A percentile compares a stretch with the other conserved stretches of the same genome.
Conservation (phyloP, 805 yeast genomes). For the Millerozyma miso region DNA sequence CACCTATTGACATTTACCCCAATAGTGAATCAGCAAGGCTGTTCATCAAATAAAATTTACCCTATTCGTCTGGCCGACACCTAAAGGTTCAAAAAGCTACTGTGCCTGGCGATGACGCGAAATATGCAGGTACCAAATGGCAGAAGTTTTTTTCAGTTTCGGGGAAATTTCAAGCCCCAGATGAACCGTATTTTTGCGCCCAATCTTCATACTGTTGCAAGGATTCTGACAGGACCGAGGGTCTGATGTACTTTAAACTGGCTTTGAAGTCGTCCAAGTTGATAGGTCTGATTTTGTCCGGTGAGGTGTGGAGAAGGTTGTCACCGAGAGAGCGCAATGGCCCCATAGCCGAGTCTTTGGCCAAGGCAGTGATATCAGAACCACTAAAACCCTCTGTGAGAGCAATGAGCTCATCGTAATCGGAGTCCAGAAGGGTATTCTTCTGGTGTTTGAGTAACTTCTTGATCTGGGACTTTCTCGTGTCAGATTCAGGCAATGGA, state of each 20-base stretch:
- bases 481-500: constrained; percentile 86
- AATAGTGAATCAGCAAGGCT: not conserved
- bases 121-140: constrained; percentile 1
- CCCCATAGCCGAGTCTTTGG: constrained; percentile 98
- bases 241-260: constrained; percentile 76
- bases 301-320: constrained; percentile 60
- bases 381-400: constrained; percentile 85
- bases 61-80: not conserved
- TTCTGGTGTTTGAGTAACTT: constrained; percentile 69
- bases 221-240: constrained; percentile 84
- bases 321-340: constrained; percentile 90
- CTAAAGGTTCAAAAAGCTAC: not conserved
- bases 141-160: too few species aligned
- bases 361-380: constrained; percentile 86
- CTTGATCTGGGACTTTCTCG: constrained; percentile 66
- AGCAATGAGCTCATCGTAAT: constrained; percentile 54
- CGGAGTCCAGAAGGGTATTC: constrained; percentile 61
- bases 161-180: too few species aligned
- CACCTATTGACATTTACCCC: not conserved
- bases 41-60: not conserved
- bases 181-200: constrained; percentile 83
- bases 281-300: constrained; percentile 76
- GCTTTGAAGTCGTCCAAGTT: constrained; percentile 65
- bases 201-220: constrained; percentile 78
- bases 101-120: constrained; percentile 2